Percentiles rank a stretch among this genome's conserved stretches.
Conservation (phyloP, 495 filamentous ascomycete species). For the Gamarada debralockiae region DNA sequence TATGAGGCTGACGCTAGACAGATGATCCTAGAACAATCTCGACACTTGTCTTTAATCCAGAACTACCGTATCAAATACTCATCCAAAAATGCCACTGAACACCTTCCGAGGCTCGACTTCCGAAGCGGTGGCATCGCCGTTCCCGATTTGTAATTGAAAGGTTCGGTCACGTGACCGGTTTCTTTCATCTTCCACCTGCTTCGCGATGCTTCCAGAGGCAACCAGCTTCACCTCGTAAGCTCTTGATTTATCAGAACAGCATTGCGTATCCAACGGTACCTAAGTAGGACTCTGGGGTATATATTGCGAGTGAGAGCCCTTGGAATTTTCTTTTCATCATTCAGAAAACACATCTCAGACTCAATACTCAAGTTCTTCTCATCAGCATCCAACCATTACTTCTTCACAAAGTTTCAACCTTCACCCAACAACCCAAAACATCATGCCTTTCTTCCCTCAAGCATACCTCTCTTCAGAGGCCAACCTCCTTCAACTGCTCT, state of each 20-base stretch:
- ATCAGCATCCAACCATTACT: constrained; percentile 1
- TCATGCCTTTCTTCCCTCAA: constrained; percentile 66
- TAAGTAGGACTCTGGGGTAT: constrained; percentile 6
- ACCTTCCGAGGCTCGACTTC: no score
- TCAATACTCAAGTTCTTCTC: constrained; percentile 5
- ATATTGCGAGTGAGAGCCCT: constrained; percentile 10
- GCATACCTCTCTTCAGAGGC: constrained; percentile 39
- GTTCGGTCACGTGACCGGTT: constrained; percentile 3
- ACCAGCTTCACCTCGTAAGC: constrained; percentile 12
- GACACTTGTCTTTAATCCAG: no score
- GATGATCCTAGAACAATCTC: no score
- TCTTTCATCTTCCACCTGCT: constrained; percentile 3
- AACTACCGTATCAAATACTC: no score
- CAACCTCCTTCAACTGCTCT: constrained; percentile 63
- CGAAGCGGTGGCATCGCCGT: no score
- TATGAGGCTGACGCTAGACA: no score
- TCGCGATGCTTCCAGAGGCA: constrained; percentile 15
- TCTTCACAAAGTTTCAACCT: not conserved
- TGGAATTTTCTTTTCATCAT: constrained; percentile 16
- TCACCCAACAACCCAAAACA: constrained; percentile 23
- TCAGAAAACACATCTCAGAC: constrained; percentile 10
- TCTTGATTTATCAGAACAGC: constrained; percentile 13
- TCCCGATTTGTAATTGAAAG: constrained; percentile 10
- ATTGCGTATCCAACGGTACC: constrained; percentile 12
- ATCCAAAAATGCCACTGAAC: no score